Percentiles rank a stretch among this genome's conserved stretches.
Evolutionary conservation across 257 asterid genomes (phyloP).

Genomic region (Nicotiana benthamiana): DNA sequence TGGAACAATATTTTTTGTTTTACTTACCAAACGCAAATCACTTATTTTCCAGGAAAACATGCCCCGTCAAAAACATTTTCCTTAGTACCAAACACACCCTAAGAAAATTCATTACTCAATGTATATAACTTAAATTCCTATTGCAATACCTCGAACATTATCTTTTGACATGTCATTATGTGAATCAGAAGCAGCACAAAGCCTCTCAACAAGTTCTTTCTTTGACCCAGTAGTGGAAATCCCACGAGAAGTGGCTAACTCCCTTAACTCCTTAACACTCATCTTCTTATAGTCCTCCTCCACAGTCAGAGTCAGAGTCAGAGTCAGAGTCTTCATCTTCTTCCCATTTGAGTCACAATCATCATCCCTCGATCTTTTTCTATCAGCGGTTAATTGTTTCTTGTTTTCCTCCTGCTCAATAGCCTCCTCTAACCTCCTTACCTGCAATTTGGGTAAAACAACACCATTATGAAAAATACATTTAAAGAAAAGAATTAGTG

Average conservation of each 20-base stretch:
- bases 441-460: slow-evolving; percentile 26
- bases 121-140: background rate
- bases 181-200: slow-evolving; percentile 25
- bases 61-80: no score
- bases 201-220: slow-evolving; percentile 67
- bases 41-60: no score
- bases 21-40: no score
- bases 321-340: slow-evolving; percentile 29
- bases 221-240: slow-evolving; percentile 51
- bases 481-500: background rate
- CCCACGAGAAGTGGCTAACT: slow-evolving; percentile 50
- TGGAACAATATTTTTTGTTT: no score
- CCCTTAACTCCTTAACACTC: slow-evolving; percentile 66
- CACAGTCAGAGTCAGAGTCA: slow-evolving; percentile 11
- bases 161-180: slow-evolving; percentile 4
- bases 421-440: slow-evolving; percentile 61
- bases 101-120: no score
- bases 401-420: slow-evolving; percentile 31
- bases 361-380: slow-evolving; percentile 47
- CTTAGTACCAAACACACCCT: no score
- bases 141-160: slow-evolving; percentile 26
- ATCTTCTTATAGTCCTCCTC: slow-evolving; percentile 49
- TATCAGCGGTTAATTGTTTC: slow-evolving; percentile 15
- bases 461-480: background rate
- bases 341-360: slow-evolving; percentile 27